Percentiles rank a stretch among this genome's conserved stretches.
These are phyloP conservation scores for Neofusicoccum sp. DNA, from an alignment of 2,329 filamentous ascomycete genomes.

Conservation along the genomic window DNA sequence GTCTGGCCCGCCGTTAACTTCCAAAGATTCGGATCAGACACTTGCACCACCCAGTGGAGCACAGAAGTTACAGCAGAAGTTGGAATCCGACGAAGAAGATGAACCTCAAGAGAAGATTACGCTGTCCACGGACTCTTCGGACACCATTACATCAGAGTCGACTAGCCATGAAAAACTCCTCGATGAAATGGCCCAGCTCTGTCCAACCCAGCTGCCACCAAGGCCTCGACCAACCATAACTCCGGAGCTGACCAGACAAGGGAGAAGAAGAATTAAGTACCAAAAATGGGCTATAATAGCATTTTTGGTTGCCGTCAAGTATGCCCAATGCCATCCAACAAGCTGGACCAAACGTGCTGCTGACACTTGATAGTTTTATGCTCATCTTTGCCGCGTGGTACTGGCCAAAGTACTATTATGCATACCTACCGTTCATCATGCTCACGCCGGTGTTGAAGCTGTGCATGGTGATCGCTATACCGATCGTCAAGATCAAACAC, in stretches of 20 bases:
- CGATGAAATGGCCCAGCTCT: too few species aligned
- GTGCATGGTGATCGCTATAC: constrained; percentile 49
- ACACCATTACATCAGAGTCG: too few species aligned
- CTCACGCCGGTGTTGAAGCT: constrained; percentile 41
- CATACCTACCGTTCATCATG: constrained; percentile 48
- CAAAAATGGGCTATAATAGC: neutral
- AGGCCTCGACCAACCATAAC: constrained; percentile 1
- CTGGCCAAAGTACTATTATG: constrained; percentile 39
- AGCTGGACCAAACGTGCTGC: neutral
- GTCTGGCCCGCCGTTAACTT: too few species aligned
- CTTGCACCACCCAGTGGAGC: too few species aligned
- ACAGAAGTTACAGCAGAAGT: too few species aligned
- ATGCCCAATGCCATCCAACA: neutral
- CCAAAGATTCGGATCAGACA: too few species aligned
- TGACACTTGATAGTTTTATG: constrained; percentile 17
- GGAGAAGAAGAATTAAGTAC: neutral
- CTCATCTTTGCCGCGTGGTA: constrained; percentile 24
- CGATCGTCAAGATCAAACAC: constrained; percentile 25
- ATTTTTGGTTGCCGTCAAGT: constrained; percentile 13
- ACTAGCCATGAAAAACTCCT: too few species aligned
- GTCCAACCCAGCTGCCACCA: neutral
- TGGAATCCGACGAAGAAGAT: too few species aligned
- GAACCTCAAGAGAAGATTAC: too few species aligned
- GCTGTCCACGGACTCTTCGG: too few species aligned
- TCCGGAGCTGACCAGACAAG: constrained; percentile 2